Conservation (phyloP, 2,329 filamentous ascomycete species). For the Blumeria hordei region DNA sequence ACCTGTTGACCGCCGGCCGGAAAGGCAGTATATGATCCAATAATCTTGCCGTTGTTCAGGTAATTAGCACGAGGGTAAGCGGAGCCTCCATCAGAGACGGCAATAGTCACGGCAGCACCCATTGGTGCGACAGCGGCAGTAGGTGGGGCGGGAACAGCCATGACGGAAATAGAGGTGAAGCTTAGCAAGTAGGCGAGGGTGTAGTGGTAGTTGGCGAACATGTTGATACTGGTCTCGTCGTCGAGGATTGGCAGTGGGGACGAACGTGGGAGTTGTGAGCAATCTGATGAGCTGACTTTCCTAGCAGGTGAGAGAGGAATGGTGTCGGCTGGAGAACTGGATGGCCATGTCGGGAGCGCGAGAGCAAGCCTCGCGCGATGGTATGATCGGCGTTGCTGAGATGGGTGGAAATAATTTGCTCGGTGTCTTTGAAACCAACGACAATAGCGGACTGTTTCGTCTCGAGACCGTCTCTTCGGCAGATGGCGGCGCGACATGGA, state of each 20-base stretch:
- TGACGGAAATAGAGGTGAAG: too few species aligned
- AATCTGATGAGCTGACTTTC: too few species aligned
- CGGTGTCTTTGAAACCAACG: constrained; percentile 4
- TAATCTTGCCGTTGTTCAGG: neutral
- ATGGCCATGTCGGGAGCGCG: constrained; percentile 2
- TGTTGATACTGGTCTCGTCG: too few species aligned
- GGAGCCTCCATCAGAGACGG: neutral
- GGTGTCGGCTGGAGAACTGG: too few species aligned
- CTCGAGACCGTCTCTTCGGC: neutral
- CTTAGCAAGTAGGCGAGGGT: too few species aligned
- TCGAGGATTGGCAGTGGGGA: too few species aligned
- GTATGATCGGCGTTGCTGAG: constrained; percentile 3
- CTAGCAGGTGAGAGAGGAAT: too few species aligned
- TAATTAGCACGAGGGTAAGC: neutral
- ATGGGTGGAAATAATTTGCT: constrained; percentile 2
- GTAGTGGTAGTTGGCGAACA: too few species aligned
- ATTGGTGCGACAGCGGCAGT: too few species aligned
- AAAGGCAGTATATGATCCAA: neutral
- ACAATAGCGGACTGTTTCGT: constrained; percentile 2
- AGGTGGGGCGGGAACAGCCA: too few species aligned
- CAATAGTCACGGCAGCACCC: neutral
- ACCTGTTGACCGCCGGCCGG: neutral
- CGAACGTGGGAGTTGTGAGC: too few species aligned
- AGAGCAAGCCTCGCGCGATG: constrained; percentile 2
- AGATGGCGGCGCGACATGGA: constrained; percentile 4